Percentiles rank a stretch among this genome's conserved stretches.
phyloP scores from a whole-genome alignment of 192 early-diverging fungal genomes.

The Cetraspora pellucida region DNA sequence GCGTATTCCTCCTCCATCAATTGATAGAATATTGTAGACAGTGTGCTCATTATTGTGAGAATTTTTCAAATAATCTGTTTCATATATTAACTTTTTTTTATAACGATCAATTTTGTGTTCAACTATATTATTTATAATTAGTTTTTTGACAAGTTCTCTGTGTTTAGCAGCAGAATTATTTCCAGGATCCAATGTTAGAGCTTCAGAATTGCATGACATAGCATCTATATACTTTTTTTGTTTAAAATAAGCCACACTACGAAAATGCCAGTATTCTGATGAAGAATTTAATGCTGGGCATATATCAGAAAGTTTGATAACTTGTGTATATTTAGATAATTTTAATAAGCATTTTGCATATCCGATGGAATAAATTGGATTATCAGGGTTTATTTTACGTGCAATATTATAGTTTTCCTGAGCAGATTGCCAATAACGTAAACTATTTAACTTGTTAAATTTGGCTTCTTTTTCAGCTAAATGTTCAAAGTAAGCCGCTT shows the following conservation, averaged over 20 bases:
- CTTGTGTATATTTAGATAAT: slow-evolving; percentile 9
- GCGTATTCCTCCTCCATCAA: background rate
- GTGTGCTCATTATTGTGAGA: background rate
- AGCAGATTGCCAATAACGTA: no score
- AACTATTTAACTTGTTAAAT: no score
- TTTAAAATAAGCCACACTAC: background rate
- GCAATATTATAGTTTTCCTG: no score
- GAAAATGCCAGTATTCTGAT: background rate
- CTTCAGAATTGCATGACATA: background rate
- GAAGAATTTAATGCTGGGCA: background rate
- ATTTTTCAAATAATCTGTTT: background rate
- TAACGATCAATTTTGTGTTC: background rate
- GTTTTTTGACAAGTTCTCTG: background rate
- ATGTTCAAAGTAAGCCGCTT: no score
- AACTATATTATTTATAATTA: background rate
- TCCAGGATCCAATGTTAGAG: background rate
- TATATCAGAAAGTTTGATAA: background rate
- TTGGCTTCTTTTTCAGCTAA: no score
- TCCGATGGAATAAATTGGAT: background rate
- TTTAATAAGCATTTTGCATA: slow-evolving; percentile 3
- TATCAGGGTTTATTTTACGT: background rate
- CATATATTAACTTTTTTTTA: background rate
- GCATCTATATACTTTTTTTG: background rate
- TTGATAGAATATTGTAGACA: background rate
- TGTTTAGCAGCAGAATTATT: background rate